Conservation (phyloP, 768 basidiomycete species). For the Lactifluus subvellereus region DNA sequence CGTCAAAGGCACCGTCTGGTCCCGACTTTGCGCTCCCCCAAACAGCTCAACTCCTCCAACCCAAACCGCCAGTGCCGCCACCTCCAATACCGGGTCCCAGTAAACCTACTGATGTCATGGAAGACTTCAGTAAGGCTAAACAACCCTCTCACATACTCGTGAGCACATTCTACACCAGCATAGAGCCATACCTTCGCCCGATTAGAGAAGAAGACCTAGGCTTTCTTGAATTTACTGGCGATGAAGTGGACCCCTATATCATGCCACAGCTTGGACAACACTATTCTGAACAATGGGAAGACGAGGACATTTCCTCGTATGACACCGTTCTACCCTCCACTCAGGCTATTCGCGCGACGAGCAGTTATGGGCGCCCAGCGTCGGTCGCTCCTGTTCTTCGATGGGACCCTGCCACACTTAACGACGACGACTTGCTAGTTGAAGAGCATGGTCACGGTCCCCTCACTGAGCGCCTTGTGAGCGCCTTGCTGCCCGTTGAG, state of each 20-base stretch:
- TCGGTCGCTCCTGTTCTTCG: slow-evolving; percentile 53
- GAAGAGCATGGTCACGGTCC: slow-evolving; percentile 85
- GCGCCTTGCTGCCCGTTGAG: slow-evolving; percentile 66
- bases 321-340: slow-evolving; percentile 39
- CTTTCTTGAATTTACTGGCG: slow-evolving; percentile 84
- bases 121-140: slow-evolving; percentile 86
- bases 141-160: slow-evolving; percentile 64
- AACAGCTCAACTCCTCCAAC: slow-evolving; percentile 44
- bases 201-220: slow-evolving; percentile 95
- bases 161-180: slow-evolving; percentile 77
- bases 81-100: slow-evolving; percentile 76
- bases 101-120: slow-evolving; percentile 72
- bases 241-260: slow-evolving; percentile 82
- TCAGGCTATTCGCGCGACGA: slow-evolving; percentile 34
- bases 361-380: slow-evolving; percentile 30
- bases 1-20: slow-evolving; percentile 32
- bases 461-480: slow-evolving; percentile 78
- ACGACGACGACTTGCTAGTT: slow-evolving; percentile 58
- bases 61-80: slow-evolving; percentile 56
- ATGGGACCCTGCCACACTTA: slow-evolving; percentile 80
- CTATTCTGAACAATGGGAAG: slow-evolving; percentile 91
- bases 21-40: slow-evolving; percentile 61
- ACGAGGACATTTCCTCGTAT: slow-evolving; percentile 65
- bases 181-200: slow-evolving; percentile 85
- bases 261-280: slow-evolving; percentile 85